phyloP scores from a whole-genome alignment of 2,329 filamentous ascomycete genomes.

The Cladobotryum protrusum region DNA sequence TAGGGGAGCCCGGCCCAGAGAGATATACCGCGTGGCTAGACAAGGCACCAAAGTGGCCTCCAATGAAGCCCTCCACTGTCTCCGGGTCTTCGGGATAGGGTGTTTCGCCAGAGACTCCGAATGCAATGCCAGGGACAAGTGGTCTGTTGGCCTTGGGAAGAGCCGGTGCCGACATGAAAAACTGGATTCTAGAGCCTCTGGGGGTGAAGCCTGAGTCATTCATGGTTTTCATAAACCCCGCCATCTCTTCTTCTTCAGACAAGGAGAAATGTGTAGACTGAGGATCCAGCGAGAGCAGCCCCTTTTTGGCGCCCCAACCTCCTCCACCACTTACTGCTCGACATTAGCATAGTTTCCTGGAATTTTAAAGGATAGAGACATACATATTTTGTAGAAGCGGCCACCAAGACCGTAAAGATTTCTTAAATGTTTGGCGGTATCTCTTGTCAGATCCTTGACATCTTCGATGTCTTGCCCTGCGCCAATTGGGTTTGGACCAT shows the following conservation, averaged over 20 bases:
- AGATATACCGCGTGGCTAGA: slow-evolving; percentile 56
- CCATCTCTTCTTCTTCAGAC: slow-evolving; percentile 45
- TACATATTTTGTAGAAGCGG: slow-evolving; percentile 37
- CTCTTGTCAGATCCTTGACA: slow-evolving; percentile 15
- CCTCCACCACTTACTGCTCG: slow-evolving; percentile 66
- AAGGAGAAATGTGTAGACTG: slow-evolving; percentile 46
- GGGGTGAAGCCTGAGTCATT: slow-evolving; percentile 46
- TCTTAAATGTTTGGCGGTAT: slow-evolving; percentile 25
- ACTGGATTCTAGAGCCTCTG: slow-evolving; percentile 60
- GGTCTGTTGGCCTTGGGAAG: slow-evolving; percentile 18
- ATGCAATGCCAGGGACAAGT: slow-evolving; percentile 20
- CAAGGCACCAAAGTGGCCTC: slow-evolving; percentile 55
- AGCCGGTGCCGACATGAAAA: slow-evolving; percentile 44
- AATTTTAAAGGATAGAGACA: slow-evolving; percentile 5
- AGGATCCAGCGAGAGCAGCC: slow-evolving; percentile 72
- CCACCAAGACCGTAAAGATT: slow-evolving; percentile 36
- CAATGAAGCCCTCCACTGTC: slow-evolving; percentile 19
- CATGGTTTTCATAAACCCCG: slow-evolving; percentile 47
- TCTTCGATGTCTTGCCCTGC: slow-evolving; percentile 4
- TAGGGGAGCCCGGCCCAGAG: slow-evolving; percentile 13
- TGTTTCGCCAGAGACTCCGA: slow-evolving; percentile 26
- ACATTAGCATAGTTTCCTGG: slow-evolving; percentile 14
- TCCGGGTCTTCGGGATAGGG: neutral
- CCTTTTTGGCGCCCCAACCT: slow-evolving; percentile 77
- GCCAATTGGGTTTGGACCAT: slow-evolving; percentile 12